phyloP scores from a whole-genome alignment of 169 alveolate species.

The Plasmodium adleri region DNA sequence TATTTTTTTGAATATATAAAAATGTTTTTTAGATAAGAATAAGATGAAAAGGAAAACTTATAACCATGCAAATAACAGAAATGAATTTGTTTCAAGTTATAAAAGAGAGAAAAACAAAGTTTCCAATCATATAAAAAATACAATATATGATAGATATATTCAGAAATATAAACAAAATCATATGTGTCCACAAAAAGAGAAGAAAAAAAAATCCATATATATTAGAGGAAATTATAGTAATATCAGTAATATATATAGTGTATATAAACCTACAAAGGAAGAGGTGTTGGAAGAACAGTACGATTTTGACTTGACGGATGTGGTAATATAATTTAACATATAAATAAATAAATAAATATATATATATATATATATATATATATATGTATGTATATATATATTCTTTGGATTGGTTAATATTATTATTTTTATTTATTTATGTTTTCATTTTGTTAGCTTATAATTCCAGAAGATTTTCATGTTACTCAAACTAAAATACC shows the following conservation, averaged over 20 bases:
- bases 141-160: slow-evolving; percentile 68
- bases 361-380: neutral
- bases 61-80: slow-evolving; percentile 16
- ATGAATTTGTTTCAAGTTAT: slow-evolving; percentile 42
- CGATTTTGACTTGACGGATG: slow-evolving; percentile 48
- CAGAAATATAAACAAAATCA: slow-evolving; percentile 62
- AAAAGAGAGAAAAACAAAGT: slow-evolving; percentile 41
- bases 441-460: slow-evolving; percentile 17
- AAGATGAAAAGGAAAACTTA: slow-evolving; percentile 44
- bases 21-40: slow-evolving; percentile 10
- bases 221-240: slow-evolving; percentile 66
- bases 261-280: slow-evolving; percentile 25
- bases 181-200: slow-evolving; percentile 34
- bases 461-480: slow-evolving; percentile 68
- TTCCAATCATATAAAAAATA: slow-evolving; percentile 41
- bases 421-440: neutral
- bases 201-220: slow-evolving; percentile 67
- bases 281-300: slow-evolving; percentile 29
- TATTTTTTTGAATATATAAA: too few relatives aligned
- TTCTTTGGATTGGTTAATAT: neutral
- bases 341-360: neutral
- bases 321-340: slow-evolving; percentile 4
- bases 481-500: slow-evolving; percentile 60
- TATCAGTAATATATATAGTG: slow-evolving; percentile 73
- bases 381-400: too few relatives aligned